Base-by-base conservation (phyloP, 2,329 filamentous ascomycete genomes). In the Paecilomyces variotii region DNA sequence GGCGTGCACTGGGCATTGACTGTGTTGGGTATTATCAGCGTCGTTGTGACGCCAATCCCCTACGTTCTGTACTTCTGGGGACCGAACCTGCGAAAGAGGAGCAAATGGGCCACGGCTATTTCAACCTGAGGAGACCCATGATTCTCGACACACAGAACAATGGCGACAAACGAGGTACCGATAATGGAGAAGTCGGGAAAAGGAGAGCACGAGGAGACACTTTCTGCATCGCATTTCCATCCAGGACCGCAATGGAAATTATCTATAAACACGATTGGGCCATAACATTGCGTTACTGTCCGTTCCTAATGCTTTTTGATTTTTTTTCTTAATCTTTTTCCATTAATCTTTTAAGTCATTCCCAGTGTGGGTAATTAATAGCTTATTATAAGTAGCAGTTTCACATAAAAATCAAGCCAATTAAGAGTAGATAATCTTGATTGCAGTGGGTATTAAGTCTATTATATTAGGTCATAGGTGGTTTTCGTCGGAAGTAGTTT, bases 1-100 rank as follows among this genome's bases (percentile, higher is more conserved):
- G 77, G 76, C 2, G 70, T 74, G 2, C 76, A 78, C 58, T 78
- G 68, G 64, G 75, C 77, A 0, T 63, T 78, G 32, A 79, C 76
- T 1, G 74, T 80, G 30, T 56, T 79, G 35, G 78, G 63, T 0
- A 66, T 60, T 49, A 67, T 81, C 2, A 73, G 70, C 57, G 62
- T 73, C 0, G 34, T 74, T 2, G 66, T 80, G 67, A 68, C 73
- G 3, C 77, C 76, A 1, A 68, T 81, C 4, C 79, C 79, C 19
- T 81, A 69, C 57, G 56, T 69, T 45, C 39, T 45, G 4, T 45
- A 45, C 14, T 19, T 45, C 39, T 45, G 39, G 39, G 39, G 39
- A 9, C 39, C 39, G 9, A 45, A 45, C 7, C 39, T 45, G n/a
- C 39, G 39, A 4, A 45, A 45, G 39, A 45, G 39, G 19, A 45